phyloP scores from a whole-genome alignment of 352 stramenopile genomes.

The Pythium myriotylum region DNA sequence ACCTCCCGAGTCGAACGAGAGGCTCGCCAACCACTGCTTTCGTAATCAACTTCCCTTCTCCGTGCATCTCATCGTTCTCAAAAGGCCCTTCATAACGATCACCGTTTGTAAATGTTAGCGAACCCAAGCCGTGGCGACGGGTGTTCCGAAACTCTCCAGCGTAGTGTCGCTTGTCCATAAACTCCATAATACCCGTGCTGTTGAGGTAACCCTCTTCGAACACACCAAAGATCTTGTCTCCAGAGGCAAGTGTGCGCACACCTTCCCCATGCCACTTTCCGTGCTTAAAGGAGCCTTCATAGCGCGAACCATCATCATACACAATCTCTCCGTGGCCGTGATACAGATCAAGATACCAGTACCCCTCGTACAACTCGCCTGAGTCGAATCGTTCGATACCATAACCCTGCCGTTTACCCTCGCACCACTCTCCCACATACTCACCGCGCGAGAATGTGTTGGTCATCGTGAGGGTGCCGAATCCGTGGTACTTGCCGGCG shows the following conservation, averaged over 20 bases:
- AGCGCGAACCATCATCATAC: constrained; percentile 70
- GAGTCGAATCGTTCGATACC: constrained; percentile 79
- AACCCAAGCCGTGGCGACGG: constrained; percentile 71
- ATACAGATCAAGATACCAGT: constrained; percentile 68
- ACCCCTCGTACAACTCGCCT: constrained; percentile 79
- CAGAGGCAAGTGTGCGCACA: constrained; percentile 56
- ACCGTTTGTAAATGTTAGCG: constrained; percentile 85
- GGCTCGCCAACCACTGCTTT: constrained; percentile 42
- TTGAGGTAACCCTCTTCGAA: constrained; percentile 69
- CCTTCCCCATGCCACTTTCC: constrained; percentile 77
- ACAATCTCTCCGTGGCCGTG: constrained; percentile 70
- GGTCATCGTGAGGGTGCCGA: constrained; percentile 68
- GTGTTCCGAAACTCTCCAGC: constrained; percentile 60
- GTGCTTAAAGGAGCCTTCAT: constrained; percentile 62
- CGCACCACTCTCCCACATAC: constrained; percentile 84
- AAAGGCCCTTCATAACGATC: constrained; percentile 92
- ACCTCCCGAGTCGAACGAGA: constrained; percentile 62
- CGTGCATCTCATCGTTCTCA: constrained; percentile 81
- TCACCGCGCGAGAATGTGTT: constrained; percentile 63
- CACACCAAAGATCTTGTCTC: constrained; percentile 58
- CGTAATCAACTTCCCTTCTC: constrained; percentile 72
- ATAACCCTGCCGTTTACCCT: constrained; percentile 78
- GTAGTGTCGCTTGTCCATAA: constrained; percentile 74
- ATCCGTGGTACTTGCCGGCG: constrained; percentile 69
- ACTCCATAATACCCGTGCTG: constrained; percentile 57